These are phyloP conservation scores for Ogataea saltuana DNA, from an alignment of 805 yeast genomes.

Conservation along the genomic window DNA sequence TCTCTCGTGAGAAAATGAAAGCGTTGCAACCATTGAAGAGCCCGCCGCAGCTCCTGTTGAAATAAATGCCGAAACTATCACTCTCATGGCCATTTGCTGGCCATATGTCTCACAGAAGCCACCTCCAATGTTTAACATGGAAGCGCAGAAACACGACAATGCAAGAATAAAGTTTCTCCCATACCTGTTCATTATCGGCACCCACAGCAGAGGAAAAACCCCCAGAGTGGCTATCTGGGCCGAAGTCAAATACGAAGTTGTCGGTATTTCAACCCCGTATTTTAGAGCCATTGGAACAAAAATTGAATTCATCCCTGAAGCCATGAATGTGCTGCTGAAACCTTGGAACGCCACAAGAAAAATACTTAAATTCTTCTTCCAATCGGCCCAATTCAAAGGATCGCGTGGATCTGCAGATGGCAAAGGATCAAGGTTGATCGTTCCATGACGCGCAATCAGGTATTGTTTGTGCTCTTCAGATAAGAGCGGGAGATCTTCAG, in stretches of 20 bases:
- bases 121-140: conserved; percentile 11
- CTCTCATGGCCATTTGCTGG: conserved; percentile 13
- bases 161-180: conserved; percentile 8
- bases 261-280: conserved; percentile 4
- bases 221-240: conserved; percentile 12
- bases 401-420: conserved; percentile 9
- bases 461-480: conserved; percentile 4
- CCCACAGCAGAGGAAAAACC: conserved; percentile 11
- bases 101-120: conserved; percentile 12
- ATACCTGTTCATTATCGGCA: conserved; percentile 11
- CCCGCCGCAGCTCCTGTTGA: conserved; percentile 12
- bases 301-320: conserved; percentile 10
- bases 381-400: conserved; percentile 12
- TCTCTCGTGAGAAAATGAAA: conserved; percentile 12
- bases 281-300: conserved; percentile 4
- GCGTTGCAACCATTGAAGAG: conserved; percentile 7
- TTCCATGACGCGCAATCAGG: conserved; percentile 8
- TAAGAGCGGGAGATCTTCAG: not conserved
- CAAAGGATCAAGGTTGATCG: conserved; percentile 7
- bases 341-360: conserved; percentile 11
- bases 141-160: conserved; percentile 4
- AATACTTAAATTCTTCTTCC: conserved; percentile 10
- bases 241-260: conserved; percentile 9
- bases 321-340: conserved; percentile 12
- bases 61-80: conserved; percentile 8